phyloP scores from a whole-genome alignment of 352 stramenopile species.

The Phytophthora constricta region DNA sequence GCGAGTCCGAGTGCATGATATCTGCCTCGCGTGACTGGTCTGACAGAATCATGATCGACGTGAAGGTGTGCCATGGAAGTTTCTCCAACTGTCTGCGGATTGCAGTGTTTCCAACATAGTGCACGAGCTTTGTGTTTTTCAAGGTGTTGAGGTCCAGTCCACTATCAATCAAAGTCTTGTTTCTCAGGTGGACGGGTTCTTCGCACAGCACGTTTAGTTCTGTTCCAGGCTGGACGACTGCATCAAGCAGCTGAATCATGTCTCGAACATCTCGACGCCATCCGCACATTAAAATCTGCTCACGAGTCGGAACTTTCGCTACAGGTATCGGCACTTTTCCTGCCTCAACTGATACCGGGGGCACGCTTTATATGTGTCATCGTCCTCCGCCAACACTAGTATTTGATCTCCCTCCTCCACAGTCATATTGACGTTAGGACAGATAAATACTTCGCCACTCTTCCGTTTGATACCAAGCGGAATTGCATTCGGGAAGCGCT shows the following conservation, averaged over 20 bases:
- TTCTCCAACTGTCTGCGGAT: conserved; percentile 74
- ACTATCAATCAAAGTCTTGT: conserved; percentile 66
- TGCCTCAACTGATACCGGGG: conserved; percentile 43
- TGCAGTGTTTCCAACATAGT: conserved; percentile 83
- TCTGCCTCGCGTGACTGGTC: conserved; percentile 75
- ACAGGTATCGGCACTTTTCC: conserved; percentile 37
- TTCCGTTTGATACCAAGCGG: conserved; percentile 79
- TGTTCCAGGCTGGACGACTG: conserved; percentile 60
- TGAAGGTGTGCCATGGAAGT: conserved; percentile 73
- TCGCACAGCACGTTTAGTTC: conserved; percentile 88
- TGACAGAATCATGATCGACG: conserved; percentile 85
- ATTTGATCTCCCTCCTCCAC: conserved; percentile 71
- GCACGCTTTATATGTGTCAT: conserved; percentile 87
- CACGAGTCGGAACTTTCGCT: conserved; percentile 34
- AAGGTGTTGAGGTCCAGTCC: conserved; percentile 58
- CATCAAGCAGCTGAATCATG: conserved; percentile 87
- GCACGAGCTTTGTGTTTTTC: conserved; percentile 61
- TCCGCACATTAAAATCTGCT: conserved; percentile 87
- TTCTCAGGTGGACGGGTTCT: conserved; percentile 67
- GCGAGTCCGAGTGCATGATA: conserved; percentile 89
- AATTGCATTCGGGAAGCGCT: conserved; percentile 83
- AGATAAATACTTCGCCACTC: conserved; percentile 68
- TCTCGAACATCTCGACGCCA: conserved; percentile 91
- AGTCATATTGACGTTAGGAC: conserved; percentile 40
- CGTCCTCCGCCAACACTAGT: conserved; percentile 87